Conservation (phyloP, 2,329 filamentous ascomycete genomes). For the Macroventuria anomochaeta region DNA sequence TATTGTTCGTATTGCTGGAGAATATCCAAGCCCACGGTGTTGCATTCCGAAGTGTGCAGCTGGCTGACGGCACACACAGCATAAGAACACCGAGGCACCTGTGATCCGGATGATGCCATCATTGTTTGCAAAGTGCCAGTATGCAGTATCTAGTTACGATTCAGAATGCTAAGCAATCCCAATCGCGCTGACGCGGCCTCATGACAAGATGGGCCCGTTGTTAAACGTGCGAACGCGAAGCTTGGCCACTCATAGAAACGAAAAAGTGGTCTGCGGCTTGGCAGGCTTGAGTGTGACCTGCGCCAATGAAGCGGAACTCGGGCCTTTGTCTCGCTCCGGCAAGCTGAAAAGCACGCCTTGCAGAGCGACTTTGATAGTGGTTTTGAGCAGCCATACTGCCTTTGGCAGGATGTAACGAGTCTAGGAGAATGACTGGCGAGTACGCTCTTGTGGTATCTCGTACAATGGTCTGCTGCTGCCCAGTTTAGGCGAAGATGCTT, state of each 20-base stretch:
- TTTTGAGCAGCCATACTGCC: conserved; percentile 27
- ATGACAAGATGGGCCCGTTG: conserved; percentile 28
- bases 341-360: conserved; percentile 38
- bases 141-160: background rate
- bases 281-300: conserved; percentile 42
- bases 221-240: conserved; percentile 23
- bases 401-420: conserved; percentile 28
- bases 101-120: conserved; percentile 6
- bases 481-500: conserved; percentile 15
- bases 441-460: background rate
- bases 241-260: conserved; percentile 43
- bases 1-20: conserved; percentile 7
- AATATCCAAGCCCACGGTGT: background rate
- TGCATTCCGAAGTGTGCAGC: background rate
- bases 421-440: conserved; percentile 15
- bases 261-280: conserved; percentile 40
- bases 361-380: conserved; percentile 20
- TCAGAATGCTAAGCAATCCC: conserved; percentile 19
- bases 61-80: background rate
- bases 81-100: background rate
- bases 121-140: background rate
- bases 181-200: conserved; percentile 43
- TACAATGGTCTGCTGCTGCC: conserved; percentile 2
- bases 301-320: conserved; percentile 39
- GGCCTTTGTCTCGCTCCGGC: conserved; percentile 41